phyloP scores from a whole-genome alignment of 371 early-diverging fungal species.

The Mortierella sp. region DNA sequence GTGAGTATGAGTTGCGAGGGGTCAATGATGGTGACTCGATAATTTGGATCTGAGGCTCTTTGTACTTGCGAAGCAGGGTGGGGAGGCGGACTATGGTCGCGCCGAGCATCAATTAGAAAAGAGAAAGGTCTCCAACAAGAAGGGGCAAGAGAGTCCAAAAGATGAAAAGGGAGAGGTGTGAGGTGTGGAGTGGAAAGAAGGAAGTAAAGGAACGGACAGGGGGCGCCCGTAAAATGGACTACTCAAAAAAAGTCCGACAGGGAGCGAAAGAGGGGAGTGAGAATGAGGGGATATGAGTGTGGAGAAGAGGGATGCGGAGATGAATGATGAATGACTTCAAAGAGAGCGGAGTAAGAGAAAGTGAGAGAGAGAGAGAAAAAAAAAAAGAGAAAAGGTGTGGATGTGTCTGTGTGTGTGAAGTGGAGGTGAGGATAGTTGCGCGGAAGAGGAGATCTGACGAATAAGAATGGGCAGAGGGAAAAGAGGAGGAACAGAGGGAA shows the following conservation, averaged over 20 bases:
- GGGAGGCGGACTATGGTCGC: too few species aligned
- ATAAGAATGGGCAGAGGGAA: not conserved
- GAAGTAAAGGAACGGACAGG: not conserved
- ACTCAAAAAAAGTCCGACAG: not conserved
- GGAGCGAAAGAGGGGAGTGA: not conserved
- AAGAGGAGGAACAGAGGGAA: not conserved
- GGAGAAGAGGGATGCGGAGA: not conserved
- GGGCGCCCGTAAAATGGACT: not conserved
- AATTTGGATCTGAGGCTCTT: too few species aligned
- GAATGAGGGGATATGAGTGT: not conserved
- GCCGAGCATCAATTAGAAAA: too few species aligned
- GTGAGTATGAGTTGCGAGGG: too few species aligned
- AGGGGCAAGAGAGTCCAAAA: too few species aligned
- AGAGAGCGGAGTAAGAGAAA: not conserved
- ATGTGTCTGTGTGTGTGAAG: not conserved
- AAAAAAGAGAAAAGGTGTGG: not conserved
- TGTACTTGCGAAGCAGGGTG: too few species aligned
- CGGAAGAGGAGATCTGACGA: not conserved
- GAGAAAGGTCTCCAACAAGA: too few species aligned
- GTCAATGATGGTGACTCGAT: too few species aligned
- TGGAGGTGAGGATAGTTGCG: slow-evolving; percentile 1
- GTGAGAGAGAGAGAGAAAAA: not conserved
- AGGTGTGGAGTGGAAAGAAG: not conserved
- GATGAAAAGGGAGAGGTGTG: too few species aligned
- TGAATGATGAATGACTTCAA: not conserved